Evolutionary conservation across 2,329 filamentous ascomycete genomes (phyloP).

Genomic region (Monosporascus sp.): DNA sequence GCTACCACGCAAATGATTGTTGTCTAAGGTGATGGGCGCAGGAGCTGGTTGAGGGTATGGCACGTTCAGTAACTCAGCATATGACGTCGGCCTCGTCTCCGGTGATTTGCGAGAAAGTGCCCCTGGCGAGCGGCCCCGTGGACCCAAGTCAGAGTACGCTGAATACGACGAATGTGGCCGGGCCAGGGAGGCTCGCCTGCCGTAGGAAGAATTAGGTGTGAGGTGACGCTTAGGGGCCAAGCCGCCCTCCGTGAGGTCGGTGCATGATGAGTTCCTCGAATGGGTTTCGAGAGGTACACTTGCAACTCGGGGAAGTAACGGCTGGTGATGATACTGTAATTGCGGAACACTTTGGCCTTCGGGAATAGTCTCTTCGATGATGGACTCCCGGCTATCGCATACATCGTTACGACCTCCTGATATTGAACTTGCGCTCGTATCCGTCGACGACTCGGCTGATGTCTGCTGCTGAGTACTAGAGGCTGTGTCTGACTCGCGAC

Average conservation of each 20-base stretch:
- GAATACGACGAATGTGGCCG: constrained; percentile 76
- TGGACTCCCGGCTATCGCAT: constrained; percentile 42
- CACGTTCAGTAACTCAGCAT: constrained; percentile 56
- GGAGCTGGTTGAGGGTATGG: constrained; percentile 76
- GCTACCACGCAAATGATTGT: constrained; percentile 69
- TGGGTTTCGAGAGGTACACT: constrained; percentile 37
- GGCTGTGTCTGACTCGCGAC: constrained; percentile 48
- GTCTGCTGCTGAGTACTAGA: constrained; percentile 43
- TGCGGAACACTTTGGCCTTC: constrained; percentile 45
- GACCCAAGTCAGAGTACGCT: constrained; percentile 61
- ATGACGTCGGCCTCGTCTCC: constrained; percentile 47
- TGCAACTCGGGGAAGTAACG: constrained; percentile 36
- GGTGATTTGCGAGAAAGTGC: constrained; percentile 49
- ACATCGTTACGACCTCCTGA: constrained; percentile 43
- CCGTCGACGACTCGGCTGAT: constrained; percentile 47
- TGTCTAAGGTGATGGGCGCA: constrained; percentile 67
- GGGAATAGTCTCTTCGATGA: constrained; percentile 38
- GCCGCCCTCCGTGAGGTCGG: constrained; percentile 46
- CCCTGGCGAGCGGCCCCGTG: constrained; percentile 54
- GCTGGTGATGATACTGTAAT: constrained; percentile 57
- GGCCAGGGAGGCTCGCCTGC: constrained; percentile 52
- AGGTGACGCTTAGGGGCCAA: constrained; percentile 55
- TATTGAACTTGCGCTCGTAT: constrained; percentile 52
- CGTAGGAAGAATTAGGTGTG: constrained; percentile 50
- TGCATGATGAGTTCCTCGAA: constrained; percentile 41